Evolutionary conservation across 257 asterid species (phyloP).

Genomic region (Solanum acaule): DNA sequence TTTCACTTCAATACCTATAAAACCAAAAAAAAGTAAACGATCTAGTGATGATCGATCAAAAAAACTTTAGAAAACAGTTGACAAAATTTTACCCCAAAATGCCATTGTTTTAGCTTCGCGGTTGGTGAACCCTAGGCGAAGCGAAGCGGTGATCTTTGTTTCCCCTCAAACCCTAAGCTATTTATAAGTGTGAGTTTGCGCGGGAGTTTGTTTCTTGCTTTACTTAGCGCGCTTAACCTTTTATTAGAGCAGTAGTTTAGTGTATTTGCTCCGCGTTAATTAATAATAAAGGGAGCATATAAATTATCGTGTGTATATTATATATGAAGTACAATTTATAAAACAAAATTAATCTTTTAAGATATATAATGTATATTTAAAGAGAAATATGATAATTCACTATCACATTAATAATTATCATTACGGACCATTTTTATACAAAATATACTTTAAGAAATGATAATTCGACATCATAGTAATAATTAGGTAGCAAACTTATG

Average conservation of each 20-base stretch:
- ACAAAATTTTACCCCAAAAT: slow-evolving; percentile 49
- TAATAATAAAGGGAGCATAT: neutral
- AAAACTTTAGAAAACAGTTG: neutral
- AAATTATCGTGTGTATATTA: no score
- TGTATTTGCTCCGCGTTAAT: neutral
- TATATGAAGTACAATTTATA: no score
- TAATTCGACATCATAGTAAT: neutral
- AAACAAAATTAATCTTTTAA: no score
- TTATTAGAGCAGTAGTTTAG: neutral
- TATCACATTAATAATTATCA: no score
- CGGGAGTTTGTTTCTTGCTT: slow-evolving; percentile 13
- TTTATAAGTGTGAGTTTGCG: slow-evolving; percentile 7
- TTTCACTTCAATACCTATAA: slow-evolving; percentile 62
- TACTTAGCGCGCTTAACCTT: neutral
- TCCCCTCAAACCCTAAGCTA: slow-evolving; percentile 23
- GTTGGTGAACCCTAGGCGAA: slow-evolving; percentile 15
- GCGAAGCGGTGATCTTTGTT: neutral
- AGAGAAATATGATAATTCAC: no score
- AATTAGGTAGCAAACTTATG: neutral
- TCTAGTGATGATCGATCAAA: neutral
- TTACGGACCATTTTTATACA: no score
- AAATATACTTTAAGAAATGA: no score
- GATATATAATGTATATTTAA: no score
- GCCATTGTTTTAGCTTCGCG: slow-evolving; percentile 23
- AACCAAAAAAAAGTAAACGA: neutral